These are phyloP conservation scores for Lachancea quebecensis DNA, from an alignment of 805 yeast species.

Conservation along the genomic window DNA sequence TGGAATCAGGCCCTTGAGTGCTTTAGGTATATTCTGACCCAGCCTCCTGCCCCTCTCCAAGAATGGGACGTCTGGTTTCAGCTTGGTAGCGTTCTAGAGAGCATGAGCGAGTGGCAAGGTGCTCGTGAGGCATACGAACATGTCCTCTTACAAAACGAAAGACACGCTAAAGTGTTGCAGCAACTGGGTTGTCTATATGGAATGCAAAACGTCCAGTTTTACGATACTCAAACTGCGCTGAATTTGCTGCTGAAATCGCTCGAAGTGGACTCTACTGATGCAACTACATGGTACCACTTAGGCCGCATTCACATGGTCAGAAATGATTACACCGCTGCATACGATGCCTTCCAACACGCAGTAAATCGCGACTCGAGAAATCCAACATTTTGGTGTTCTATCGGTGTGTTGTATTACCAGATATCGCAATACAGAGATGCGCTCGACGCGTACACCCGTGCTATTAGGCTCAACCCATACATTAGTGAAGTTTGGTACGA, in stretches of 20 bases:
- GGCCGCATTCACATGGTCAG: slow-evolving; percentile 97
- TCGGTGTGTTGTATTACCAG: slow-evolving; percentile 94
- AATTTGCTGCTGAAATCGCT: slow-evolving; percentile 77
- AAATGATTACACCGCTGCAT: slow-evolving; percentile 91
- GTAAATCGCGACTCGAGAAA: slow-evolving; percentile 94
- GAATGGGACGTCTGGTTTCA: slow-evolving; percentile 99
- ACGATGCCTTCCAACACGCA: slow-evolving; percentile 97
- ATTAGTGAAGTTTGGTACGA: slow-evolving; percentile 98
- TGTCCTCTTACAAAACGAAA: slow-evolving; percentile 81
- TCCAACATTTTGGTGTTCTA: slow-evolving; percentile 96
- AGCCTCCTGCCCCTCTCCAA: slow-evolving; percentile 93
- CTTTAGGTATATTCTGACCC: slow-evolving; percentile 80
- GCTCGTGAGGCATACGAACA: slow-evolving; percentile 95
- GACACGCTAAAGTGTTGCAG: slow-evolving; percentile 92
- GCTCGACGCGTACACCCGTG: slow-evolving; percentile 93
- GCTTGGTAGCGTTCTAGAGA: slow-evolving; percentile 92
- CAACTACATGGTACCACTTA: slow-evolving; percentile 94
- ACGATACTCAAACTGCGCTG: slow-evolving; percentile 78
- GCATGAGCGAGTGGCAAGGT: slow-evolving; percentile 81
- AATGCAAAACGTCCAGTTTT: slow-evolving; percentile 48
- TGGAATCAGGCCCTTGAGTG: slow-evolving; percentile 85
- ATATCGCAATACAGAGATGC: slow-evolving; percentile 96
- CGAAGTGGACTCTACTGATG: slow-evolving; percentile 84
- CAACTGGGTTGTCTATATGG: slow-evolving; percentile 94
- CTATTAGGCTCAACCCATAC: slow-evolving; percentile 91